These are phyloP conservation scores for Sugiyamaella xylanicola DNA, from an alignment of 1,139 yeast species.

Conservation along the genomic window DNA sequence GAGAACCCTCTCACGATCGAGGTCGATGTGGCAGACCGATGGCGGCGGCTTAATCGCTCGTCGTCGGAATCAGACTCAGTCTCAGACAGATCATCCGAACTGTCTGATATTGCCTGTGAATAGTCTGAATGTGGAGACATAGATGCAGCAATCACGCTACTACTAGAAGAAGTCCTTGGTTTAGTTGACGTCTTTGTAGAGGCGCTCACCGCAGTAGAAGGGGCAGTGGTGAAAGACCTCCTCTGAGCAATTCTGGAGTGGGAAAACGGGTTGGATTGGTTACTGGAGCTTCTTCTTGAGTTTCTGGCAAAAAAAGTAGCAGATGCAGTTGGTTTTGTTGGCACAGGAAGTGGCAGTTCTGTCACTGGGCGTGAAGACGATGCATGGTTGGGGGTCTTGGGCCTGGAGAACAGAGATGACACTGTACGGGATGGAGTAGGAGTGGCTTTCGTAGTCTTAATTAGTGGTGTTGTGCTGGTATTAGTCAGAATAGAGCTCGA, in stretches of 20 bases:
- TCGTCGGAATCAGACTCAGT: slow-evolving; percentile 27
- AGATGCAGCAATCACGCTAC: slow-evolving; percentile 13
- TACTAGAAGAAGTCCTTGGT: not conserved
- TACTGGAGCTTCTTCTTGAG: not conserved
- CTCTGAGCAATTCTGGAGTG: not conserved
- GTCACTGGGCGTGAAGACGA: slow-evolving; percentile 16
- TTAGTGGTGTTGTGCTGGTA: slow-evolving; percentile 11
- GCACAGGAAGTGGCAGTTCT: slow-evolving; percentile 19
- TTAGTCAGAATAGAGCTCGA: not conserved
- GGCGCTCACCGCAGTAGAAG: not conserved
- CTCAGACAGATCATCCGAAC: slow-evolving; percentile 22
- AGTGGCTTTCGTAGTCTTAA: slow-evolving; percentile 19
- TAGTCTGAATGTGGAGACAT: slow-evolving; percentile 12
- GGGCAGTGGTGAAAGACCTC: not conserved
- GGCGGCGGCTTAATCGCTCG: slow-evolving; percentile 22
- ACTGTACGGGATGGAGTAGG: slow-evolving; percentile 30
- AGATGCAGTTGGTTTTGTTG: slow-evolving; percentile 11
- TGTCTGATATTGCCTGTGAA: slow-evolving; percentile 16
- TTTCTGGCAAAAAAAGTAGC: slow-evolving; percentile 6
- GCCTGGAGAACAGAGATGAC: slow-evolving; percentile 23
- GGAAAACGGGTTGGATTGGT: not conserved
- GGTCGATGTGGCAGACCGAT: slow-evolving; percentile 43
- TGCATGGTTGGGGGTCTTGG: slow-evolving; percentile 3
- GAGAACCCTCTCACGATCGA: slow-evolving; percentile 52
- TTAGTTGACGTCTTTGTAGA: not conserved